Percentiles rank a stretch among this genome's conserved stretches.
Conservation (phyloP, 805 yeast species). For the Dipodascus albidus region DNA sequence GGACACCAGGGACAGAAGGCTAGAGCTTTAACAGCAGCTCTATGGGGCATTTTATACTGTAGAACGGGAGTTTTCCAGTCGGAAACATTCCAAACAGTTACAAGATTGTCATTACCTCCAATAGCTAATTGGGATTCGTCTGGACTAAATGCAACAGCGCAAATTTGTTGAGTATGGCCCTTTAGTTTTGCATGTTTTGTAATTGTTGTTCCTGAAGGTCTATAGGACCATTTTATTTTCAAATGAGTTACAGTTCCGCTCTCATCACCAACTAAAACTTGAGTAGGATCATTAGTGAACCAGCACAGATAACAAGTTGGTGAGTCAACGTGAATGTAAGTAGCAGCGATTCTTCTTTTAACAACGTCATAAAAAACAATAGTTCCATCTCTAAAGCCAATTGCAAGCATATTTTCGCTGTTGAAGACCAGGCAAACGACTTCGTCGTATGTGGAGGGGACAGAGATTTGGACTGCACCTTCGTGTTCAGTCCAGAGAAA, state of each 20-base stretch:
- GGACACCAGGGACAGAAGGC: slow-evolving; percentile 89
- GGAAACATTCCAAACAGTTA: slow-evolving; percentile 63
- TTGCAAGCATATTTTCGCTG: slow-evolving; percentile 9
- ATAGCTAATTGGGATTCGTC: slow-evolving; percentile 51
- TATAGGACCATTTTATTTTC: slow-evolving; percentile 10
- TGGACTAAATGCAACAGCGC: slow-evolving; percentile 42
- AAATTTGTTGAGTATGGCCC: slow-evolving; percentile 20
- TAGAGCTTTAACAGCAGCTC: slow-evolving; percentile 83
- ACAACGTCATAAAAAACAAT: slow-evolving; percentile 19
- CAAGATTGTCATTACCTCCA: slow-evolving; percentile 77
- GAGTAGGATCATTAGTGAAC: slow-evolving; percentile 31
- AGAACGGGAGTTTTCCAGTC: slow-evolving; percentile 31
- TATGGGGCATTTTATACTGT: slow-evolving; percentile 45
- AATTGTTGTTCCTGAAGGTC: slow-evolving; percentile 26
- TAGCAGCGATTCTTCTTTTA: slow-evolving; percentile 21
- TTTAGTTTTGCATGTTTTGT: slow-evolving; percentile 5
- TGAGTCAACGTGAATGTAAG: slow-evolving; percentile 30
- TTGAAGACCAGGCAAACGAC: slow-evolving; percentile 10
- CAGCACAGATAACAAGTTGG: slow-evolving; percentile 43
- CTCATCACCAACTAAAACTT: slow-evolving; percentile 56
- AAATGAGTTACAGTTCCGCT: slow-evolving; percentile 38
- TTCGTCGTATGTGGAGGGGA: slow-evolving; percentile 5
- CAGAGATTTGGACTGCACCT: slow-evolving; percentile 34
- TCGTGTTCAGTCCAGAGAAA: slow-evolving; percentile 48
- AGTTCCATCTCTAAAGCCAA: slow-evolving; percentile 13